Evolutionary conservation across 78 protist genomes (phyloP).

Genomic region (Dictyostelium firmibasis): DNA sequence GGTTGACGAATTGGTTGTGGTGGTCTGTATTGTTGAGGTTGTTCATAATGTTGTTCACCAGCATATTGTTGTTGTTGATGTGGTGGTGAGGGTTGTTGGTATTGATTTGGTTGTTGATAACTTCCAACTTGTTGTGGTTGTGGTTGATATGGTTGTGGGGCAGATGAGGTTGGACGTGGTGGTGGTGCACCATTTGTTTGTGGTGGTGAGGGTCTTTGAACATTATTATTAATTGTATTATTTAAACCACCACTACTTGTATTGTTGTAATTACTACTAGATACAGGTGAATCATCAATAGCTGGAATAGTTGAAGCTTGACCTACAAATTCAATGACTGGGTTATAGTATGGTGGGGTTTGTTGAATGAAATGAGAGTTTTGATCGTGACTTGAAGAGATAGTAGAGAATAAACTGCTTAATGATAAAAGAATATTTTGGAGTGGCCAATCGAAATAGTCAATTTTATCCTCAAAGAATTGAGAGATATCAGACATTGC

Average conservation of each 20-base stretch:
- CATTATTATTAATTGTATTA: not conserved
- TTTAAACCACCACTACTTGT: not conserved
- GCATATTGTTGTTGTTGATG: constrained; percentile 7
- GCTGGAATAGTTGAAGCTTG: not conserved
- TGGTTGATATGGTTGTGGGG: constrained; percentile 46
- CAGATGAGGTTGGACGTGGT: constrained; percentile 1
- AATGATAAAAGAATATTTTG: constrained; percentile 43
- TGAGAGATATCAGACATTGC: constrained; percentile 36
- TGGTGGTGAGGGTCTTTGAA: not conserved
- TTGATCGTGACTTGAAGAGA: constrained; percentile 12
- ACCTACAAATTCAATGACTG: constrained; percentile 12
- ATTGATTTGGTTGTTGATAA: not conserved
- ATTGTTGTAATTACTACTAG: not conserved
- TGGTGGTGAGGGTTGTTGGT: constrained; percentile 32
- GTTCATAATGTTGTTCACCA: constrained; percentile 1
- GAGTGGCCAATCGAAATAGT: constrained; percentile 49
- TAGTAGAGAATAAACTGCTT: not conserved
- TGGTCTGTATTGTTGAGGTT: constrained; percentile 37
- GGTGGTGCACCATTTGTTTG: not conserved
- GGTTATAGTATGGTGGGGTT: constrained; percentile 62
- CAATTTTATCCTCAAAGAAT: constrained; percentile 46
- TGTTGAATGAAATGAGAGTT: constrained; percentile 8
- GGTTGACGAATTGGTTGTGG: constrained; percentile 10
- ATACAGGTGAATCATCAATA: not conserved
- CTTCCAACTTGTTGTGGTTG: constrained; percentile 8